Evolutionary conservation across 306 rosid species (phyloP), one percentile per base, ranked within the genome.

Genomic region (Benincasa hispida): DNA sequence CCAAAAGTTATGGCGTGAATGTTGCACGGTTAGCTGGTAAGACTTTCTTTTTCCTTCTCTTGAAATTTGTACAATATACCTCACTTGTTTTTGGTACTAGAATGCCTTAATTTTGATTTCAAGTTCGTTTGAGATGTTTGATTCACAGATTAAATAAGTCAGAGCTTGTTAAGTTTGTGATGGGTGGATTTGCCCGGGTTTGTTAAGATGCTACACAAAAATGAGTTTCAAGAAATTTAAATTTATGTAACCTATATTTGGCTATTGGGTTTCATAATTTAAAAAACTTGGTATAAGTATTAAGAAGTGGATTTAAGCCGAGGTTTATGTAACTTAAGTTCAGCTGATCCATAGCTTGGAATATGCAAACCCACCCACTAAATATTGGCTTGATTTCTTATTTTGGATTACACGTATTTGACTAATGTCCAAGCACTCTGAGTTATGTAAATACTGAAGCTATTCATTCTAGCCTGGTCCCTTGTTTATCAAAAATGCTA

Each of bases 1-100:
- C 99, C 70, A 95, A 90, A 87, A 92, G 99, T 88, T 95, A 92
- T 87, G 99, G 96, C 60, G 96, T 92, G 78, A 92, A 92, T 72
- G 91, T 95, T 80, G 97, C 99, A 22, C 93, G 92, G 67, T 75
- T 95, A 87, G 99, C 99, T 73, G 96, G 97, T 92, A 88, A 56
- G 87, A 14, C 9, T 57, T 24, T 0, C 14, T 47, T 11, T 39
- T 39, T 39, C 10, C 45, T 4, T 30, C 58, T 56, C 15, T 54
- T 42, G 2, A 45, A 41, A 56, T 76, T 63, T 19, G 35, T 14
- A 19, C 34, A 30, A 42, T 70, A 66, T 8, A 67, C 63, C 62
- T 28, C 30, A 8, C 41, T 39, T 63, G 24, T 34, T 62, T 66
- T 39, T 45, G 32, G 74, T 77, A 30, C 19, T 13, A 13, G 25